A percentile compares a stretch with the other conserved stretches of the same genome.
phyloP scores from a whole-genome alignment of 1,284 basidiomycete genomes.

The Boletellus sp. region DNA sequence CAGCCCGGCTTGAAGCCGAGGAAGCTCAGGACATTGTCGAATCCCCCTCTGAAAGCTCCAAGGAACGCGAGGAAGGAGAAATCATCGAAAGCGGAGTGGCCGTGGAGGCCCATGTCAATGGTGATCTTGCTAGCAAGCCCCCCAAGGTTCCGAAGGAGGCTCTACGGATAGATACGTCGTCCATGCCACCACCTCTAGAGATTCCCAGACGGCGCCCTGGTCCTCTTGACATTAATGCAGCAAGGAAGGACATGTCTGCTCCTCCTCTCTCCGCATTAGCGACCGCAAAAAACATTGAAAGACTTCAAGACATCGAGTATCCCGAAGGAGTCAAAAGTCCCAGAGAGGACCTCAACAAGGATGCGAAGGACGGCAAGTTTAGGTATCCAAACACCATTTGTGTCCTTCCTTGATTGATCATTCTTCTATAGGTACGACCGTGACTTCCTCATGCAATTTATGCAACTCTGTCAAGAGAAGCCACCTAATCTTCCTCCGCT shows the following conservation, averaged over 20 bases:
- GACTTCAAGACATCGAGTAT: slow-evolving; percentile 78
- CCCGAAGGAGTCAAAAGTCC: slow-evolving; percentile 85
- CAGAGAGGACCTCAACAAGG: slow-evolving; percentile 79
- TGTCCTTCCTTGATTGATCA: slow-evolving; percentile 5
- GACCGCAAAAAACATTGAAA: slow-evolving; percentile 73
- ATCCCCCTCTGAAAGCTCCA: slow-evolving; percentile 19
- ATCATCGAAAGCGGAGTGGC: slow-evolving; percentile 32
- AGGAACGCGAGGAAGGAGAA: slow-evolving; percentile 39
- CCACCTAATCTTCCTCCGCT: slow-evolving; percentile 87
- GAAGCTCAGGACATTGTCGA: slow-evolving; percentile 24
- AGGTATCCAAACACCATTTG: slow-evolving; percentile 43
- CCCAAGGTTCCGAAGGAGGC: slow-evolving; percentile 44
- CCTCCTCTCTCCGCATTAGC: slow-evolving; percentile 56
- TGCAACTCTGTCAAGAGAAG: slow-evolving; percentile 92
- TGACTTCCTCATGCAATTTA: slow-evolving; percentile 97
- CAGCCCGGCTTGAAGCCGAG: slow-evolving; percentile 22
- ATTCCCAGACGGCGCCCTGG: slow-evolving; percentile 57
- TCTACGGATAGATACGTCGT: slow-evolving; percentile 61
- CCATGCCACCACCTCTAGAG: slow-evolving; percentile 35
- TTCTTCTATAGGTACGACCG: slow-evolving; percentile 80
- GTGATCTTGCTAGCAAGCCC: slow-evolving; percentile 35
- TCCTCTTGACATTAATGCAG: slow-evolving; percentile 60
- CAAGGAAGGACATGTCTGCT: slow-evolving; percentile 38
- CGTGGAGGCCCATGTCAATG: slow-evolving; percentile 24
- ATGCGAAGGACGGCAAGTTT: slow-evolving; percentile 87